Percentiles rank a stretch among this genome's conserved stretches.
These are phyloP conservation scores for Mycena sp. DNA, from an alignment of 1,284 basidiomycete species.

Conservation along the genomic window DNA sequence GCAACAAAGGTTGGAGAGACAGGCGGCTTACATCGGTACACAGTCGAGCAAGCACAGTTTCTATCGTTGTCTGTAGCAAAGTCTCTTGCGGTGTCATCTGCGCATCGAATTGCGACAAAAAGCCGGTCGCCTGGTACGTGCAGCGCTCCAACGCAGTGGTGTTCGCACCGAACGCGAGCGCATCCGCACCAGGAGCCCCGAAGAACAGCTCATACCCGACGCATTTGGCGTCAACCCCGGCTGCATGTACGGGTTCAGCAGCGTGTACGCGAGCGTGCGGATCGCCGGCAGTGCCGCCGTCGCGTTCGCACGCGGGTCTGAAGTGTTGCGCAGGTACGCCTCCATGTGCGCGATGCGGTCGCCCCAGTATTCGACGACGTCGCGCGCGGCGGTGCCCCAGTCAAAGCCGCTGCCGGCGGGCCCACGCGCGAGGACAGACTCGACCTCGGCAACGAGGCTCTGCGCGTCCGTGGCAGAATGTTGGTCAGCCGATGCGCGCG, in stretches of 20 bases:
- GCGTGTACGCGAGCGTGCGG: slow-evolving; percentile 28
- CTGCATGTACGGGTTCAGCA: slow-evolving; percentile 32
- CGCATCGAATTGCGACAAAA: slow-evolving; percentile 15
- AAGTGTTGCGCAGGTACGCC: slow-evolving; percentile 23
- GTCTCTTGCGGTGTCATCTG: slow-evolving; percentile 31
- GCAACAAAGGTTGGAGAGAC: not conserved
- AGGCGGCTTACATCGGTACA: slow-evolving; percentile 28
- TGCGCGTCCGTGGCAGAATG: slow-evolving; percentile 30
- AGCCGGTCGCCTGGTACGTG: slow-evolving; percentile 26
- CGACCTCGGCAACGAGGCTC: slow-evolving; percentile 29
- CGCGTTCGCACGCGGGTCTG: slow-evolving; percentile 19
- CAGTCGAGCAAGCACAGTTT: slow-evolving; percentile 28
- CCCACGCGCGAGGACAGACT: slow-evolving; percentile 23
- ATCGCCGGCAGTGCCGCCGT: slow-evolving; percentile 23
- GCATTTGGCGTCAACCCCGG: slow-evolving; percentile 27
- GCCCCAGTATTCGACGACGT: slow-evolving; percentile 32
- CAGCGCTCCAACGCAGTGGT: slow-evolving; percentile 32
- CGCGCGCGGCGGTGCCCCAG: slow-evolving; percentile 27
- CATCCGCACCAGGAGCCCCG: not conserved
- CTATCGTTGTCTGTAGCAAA: slow-evolving; percentile 26
- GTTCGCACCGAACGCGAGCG: not conserved
- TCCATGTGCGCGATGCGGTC: slow-evolving; percentile 31
- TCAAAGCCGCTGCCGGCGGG: slow-evolving; percentile 23
- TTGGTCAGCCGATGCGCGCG: slow-evolving; percentile 25
- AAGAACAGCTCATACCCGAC: slow-evolving; percentile 34